Percentiles rank a stretch among this genome's conserved stretches.
These are phyloP conservation scores for Parathielavia appendiculata DNA, from an alignment of 495 filamentous ascomycete genomes.

Conservation along the genomic window DNA sequence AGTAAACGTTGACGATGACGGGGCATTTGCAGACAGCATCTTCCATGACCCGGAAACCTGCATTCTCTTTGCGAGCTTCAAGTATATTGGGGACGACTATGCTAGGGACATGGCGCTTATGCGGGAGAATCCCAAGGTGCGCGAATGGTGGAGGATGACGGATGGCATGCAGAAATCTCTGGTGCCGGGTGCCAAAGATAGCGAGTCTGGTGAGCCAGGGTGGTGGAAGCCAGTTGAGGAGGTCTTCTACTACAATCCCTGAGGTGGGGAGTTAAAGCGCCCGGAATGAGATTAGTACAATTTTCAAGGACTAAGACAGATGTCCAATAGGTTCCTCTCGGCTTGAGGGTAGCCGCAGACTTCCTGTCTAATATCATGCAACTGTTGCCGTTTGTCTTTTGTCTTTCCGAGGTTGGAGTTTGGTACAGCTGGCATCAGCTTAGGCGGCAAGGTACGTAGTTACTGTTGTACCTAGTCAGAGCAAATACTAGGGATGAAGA, in stretches of 20 bases:
- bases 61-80: conserved; percentile 67
- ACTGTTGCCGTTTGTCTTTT: too few species aligned
- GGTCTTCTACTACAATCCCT: conserved; percentile 52
- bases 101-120: conserved; percentile 68
- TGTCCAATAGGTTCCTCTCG: too few species aligned
- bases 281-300: too few species aligned
- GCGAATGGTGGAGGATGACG: conserved; percentile 76
- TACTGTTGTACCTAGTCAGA: too few species aligned
- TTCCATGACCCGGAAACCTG: conserved; percentile 58
- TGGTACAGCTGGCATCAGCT: too few species aligned
- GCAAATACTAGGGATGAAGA: too few species aligned
- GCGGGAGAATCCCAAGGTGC: conserved; percentile 61
- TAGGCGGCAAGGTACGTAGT: too few species aligned
- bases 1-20: neutral
- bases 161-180: conserved; percentile 63
- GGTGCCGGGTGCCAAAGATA: conserved; percentile 57
- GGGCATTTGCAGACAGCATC: conserved; percentile 54
- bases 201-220: conserved; percentile 53
- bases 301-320: too few species aligned
- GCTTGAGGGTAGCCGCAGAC: too few species aligned
- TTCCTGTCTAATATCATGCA: too few species aligned
- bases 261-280: too few species aligned
- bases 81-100: conserved; percentile 66
- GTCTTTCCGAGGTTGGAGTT: too few species aligned
- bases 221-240: conserved; percentile 73